Conservation (phyloP, 2,329 filamentous ascomycete genomes). For the Beauveria sp. region DNA sequence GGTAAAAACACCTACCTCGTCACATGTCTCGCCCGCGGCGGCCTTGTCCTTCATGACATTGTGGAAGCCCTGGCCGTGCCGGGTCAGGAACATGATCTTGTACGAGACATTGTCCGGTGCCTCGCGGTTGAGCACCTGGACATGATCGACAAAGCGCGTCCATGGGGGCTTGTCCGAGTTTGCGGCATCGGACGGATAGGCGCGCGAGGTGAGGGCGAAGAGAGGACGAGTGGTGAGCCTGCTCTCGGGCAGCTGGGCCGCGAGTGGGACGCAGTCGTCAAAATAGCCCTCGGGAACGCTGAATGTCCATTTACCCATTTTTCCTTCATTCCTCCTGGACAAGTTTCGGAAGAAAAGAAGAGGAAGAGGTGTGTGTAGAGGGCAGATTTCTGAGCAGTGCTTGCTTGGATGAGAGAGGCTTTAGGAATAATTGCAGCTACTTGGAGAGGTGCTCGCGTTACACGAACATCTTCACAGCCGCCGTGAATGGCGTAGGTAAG, state of each 20-base stretch:
- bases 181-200: constrained; percentile 34
- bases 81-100: constrained; percentile 45
- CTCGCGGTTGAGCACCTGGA: constrained; percentile 37
- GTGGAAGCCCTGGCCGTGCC: constrained; percentile 48
- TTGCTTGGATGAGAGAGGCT: no score
- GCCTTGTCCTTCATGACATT: constrained; percentile 40
- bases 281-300: constrained; percentile 27
- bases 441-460: no score
- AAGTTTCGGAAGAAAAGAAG: no score
- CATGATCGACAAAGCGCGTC: constrained; percentile 40
- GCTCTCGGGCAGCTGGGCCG: constrained; percentile 21
- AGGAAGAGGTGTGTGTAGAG: no score
- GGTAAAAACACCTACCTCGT: constrained; percentile 30
- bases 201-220: constrained; percentile 45
- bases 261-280: constrained; percentile 31
- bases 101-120: constrained; percentile 38
- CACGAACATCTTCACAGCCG: no score
- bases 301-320: constrained; percentile 24
- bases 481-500: no score
- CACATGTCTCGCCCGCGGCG: constrained; percentile 46
- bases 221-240: constrained; percentile 34
- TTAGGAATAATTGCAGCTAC: no score
- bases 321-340: no score
- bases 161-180: constrained; percentile 36
- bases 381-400: no score